These are phyloP conservation scores for Adansonia gregorii DNA, from an alignment of 441 rosid species.

Conservation along the genomic window DNA sequence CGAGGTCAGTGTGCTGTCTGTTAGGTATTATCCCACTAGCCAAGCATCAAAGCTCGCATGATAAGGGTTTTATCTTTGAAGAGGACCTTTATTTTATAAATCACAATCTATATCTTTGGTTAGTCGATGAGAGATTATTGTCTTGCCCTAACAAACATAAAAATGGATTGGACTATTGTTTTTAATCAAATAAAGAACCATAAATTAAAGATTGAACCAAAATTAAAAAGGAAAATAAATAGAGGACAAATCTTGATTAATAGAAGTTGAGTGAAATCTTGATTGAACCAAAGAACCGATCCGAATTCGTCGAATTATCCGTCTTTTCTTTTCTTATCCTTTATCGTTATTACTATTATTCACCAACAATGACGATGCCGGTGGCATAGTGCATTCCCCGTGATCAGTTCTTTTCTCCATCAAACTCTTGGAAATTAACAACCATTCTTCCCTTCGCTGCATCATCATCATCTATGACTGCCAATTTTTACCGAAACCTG, in stretches of 20 bases:
- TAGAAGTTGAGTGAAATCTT: conserved; percentile 36
- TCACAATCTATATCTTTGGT: too few species aligned
- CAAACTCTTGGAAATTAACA: conserved; percentile 10
- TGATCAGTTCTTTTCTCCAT: conserved; percentile 25
- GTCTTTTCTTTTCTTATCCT: neutral
- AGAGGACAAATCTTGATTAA: neutral
- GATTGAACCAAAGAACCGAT: conserved; percentile 58
- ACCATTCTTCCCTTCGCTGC: neutral
- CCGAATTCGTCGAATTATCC: conserved; percentile 56
- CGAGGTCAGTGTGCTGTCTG: too few species aligned
- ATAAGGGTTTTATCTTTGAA: too few species aligned
- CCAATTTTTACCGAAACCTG: neutral
- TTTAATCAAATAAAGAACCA: neutral
- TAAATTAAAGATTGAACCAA: neutral
- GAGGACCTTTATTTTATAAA: too few species aligned
- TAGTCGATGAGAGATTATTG: too few species aligned
- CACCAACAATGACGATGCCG: conserved; percentile 3
- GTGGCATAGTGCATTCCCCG: conserved; percentile 20
- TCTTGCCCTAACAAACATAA: too few species aligned
- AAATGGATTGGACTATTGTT: neutral
- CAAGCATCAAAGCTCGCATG: too few species aligned
- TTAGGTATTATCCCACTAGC: too few species aligned
- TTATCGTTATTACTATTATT: neutral
- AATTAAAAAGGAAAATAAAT: neutral
- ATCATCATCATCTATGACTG: conserved; percentile 29